Base-by-base conservation (phyloP, 257 asterid genomes). In the Sherardia arvensis region DNA sequence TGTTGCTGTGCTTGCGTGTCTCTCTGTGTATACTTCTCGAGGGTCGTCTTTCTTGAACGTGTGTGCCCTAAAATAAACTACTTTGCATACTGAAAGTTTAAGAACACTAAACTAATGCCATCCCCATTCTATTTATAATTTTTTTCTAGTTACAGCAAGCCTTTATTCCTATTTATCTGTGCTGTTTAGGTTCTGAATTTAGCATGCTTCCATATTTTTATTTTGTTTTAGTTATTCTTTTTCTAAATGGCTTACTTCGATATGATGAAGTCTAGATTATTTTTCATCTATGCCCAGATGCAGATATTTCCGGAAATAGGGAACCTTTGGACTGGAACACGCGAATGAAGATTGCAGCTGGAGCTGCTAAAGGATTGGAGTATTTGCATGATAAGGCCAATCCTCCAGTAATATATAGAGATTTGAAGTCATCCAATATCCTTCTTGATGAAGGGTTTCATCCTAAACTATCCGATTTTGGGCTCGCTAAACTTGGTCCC, bases 271-370 rank as follows among this genome's bases (percentile, higher is more conserved):
- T 12, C 29, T 34, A 26, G 11, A 15, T 43, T 49, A 20, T 21
- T 51, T 11, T 10, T 60, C 14, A n/a, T 30, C 22, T 53, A 34
- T 69, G 25, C 36, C 51, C 49, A 20, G 38, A n/a, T 75, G 61
- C 81, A 85, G 96, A 90, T 79, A 69, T 81, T 78, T 77, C 76
- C 59, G 74, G 79, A 3, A 83, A 79, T 71, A 84, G 85, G 72
- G 89, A 84, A 66, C 93, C 93, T 54, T 73, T 87, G 73, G 97
- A 90, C 83, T 90, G 97, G 97, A 87, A 85, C 65, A 84, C 89
- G 23, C 79, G 97, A 78, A 90, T 90, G 97, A 90, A 84, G 73
- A 90, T 90, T 66, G 97, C 97, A 10, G 91, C 93, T 14, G 97
- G 96, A 72, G 93, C 95, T 27, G 97, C 97, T 0, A 87, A 82